Base-by-base conservation (phyloP, 805 yeast species). In the Monosporozyma servazzii region DNA sequence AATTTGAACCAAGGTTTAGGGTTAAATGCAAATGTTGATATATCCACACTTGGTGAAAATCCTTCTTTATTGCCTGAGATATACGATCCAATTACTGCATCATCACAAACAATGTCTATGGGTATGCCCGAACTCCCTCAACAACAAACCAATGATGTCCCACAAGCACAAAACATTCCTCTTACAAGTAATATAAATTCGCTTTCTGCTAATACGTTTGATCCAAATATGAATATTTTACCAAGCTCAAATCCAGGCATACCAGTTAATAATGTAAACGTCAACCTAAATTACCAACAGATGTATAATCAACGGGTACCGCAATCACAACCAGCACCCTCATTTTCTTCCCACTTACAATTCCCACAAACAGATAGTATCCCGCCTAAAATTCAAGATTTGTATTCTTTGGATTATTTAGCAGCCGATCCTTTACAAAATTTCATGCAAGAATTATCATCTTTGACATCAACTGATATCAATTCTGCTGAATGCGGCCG, bases 391-490 rank as follows among this genome's bases (percentile, higher is more conserved):
- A 51, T 53, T 53, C 54, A 58, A 53, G 29, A 58, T 57, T 43
- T 48, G 52, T 25, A 57, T 55, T 54, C 60, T 13, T 48, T 58
- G 3, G 60, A 59, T 48, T 57, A 56, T 43, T 41, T 58, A 21
- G 58, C 53, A 17, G 55, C 53, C 3, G 64, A 55, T 41, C 64
- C 61, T 3, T 49, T 60, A 45, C 61, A 57, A 45, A 44, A 58
- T 25, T 56, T 61, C 17, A 56, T 58, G 54, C 58, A 58, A 45
- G 59, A 60, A 43, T 44, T 58, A 13, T 50, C 59, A 10, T 20
- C 44, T 21, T 18, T 21, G 17, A 41, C 21, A 21, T 13, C 27
- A 9, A 20, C 10, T 4, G 44, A 41, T 10, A 8, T 41, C 11
- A 41, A 41, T 17, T 9, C 21, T 21, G 17, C 13, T 18, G 44